Conservation (phyloP, 106 monocot species). For the Dendrobium nobile region DNA sequence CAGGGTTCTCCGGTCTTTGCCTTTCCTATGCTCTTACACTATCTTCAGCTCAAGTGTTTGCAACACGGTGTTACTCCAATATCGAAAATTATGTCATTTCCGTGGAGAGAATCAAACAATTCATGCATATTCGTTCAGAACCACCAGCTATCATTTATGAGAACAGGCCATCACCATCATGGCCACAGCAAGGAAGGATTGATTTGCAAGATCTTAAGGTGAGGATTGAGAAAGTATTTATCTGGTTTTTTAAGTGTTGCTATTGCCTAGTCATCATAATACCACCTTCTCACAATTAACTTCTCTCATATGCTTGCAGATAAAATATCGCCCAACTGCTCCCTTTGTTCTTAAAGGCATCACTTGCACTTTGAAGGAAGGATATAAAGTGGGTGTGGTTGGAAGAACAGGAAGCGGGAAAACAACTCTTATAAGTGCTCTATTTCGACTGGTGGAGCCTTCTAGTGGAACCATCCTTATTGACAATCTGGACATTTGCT, state of each 20-base stretch:
- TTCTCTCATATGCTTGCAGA: conserved; percentile 14
- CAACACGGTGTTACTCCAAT: conserved; percentile 57
- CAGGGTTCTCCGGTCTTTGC: conserved; percentile 65
- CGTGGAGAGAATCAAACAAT: conserved; percentile 67
- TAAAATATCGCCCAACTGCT: conserved; percentile 31
- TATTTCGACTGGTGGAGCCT: conserved; percentile 59
- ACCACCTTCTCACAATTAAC: too few species aligned
- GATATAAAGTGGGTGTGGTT: conserved; percentile 56
- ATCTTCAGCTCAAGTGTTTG: conserved; percentile 44
- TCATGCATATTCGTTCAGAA: conserved; percentile 56
- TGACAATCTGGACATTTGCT: conserved; percentile 46
- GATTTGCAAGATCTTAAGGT: conserved; percentile 58
- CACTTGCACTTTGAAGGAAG: conserved; percentile 41
- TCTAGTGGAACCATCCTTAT: conserved; percentile 40
- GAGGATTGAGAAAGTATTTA: conserved; percentile 1
- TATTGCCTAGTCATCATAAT: background rate
- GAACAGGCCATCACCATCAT: conserved; percentile 45
- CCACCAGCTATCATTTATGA: conserved; percentile 45
- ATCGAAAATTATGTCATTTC: conserved; percentile 73
- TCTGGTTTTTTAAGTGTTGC: too few species aligned
- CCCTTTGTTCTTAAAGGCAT: conserved; percentile 59
- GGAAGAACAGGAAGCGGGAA: conserved; percentile 68
- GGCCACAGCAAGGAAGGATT: conserved; percentile 72
- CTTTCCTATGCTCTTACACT: conserved; percentile 69
- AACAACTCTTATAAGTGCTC: conserved; percentile 54